Evolutionary conservation across 2,329 filamentous ascomycete genomes (phyloP).

Genomic region (Neoascochyta sp.): DNA sequence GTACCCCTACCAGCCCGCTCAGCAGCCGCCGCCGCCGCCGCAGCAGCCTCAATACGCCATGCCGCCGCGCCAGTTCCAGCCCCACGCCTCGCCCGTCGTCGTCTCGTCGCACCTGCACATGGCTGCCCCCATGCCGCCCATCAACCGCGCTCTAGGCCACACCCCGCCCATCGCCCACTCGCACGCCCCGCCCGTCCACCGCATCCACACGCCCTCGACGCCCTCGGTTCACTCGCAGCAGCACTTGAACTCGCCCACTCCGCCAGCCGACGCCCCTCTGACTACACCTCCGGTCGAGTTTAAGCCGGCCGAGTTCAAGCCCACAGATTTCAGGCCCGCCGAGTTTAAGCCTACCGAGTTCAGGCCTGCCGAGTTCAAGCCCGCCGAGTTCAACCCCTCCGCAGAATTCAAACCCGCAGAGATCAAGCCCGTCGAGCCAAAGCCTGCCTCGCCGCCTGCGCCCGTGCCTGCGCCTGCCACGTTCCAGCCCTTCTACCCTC

Average conservation of each 20-base stretch:
- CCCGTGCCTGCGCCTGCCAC: conserved; percentile 20
- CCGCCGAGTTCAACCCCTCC: conserved; percentile 3
- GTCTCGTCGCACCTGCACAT: conserved; percentile 45
- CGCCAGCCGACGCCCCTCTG: conserved; percentile 28
- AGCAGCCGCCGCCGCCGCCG: conserved; percentile 25
- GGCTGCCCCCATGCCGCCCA: conserved; percentile 47
- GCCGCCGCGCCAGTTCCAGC: conserved; percentile 39
- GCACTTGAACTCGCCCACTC: conserved; percentile 31
- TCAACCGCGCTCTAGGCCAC: conserved; percentile 38
- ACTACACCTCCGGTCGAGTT: conserved; percentile 18
- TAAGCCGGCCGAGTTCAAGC: conserved; percentile 1
- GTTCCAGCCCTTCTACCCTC: conserved; percentile 49
- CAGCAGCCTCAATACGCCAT: conserved; percentile 36
- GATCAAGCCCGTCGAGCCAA: conserved; percentile 9
- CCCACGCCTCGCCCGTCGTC: conserved; percentile 44
- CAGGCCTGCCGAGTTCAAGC: background rate
- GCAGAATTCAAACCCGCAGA: conserved; percentile 16
- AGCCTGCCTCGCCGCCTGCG: conserved; percentile 12
- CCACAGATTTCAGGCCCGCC: conserved; percentile 15
- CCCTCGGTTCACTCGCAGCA: conserved; percentile 37
- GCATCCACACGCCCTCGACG: conserved; percentile 33
- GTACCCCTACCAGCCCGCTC: conserved; percentile 42
- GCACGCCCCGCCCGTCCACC: conserved; percentile 32
- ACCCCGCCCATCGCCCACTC: conserved; percentile 39
- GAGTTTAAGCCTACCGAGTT: conserved; percentile 9